Evolutionary conservation across 495 filamentous ascomycete species (phyloP).

Genomic region (Podospora tetraspora): DNA sequence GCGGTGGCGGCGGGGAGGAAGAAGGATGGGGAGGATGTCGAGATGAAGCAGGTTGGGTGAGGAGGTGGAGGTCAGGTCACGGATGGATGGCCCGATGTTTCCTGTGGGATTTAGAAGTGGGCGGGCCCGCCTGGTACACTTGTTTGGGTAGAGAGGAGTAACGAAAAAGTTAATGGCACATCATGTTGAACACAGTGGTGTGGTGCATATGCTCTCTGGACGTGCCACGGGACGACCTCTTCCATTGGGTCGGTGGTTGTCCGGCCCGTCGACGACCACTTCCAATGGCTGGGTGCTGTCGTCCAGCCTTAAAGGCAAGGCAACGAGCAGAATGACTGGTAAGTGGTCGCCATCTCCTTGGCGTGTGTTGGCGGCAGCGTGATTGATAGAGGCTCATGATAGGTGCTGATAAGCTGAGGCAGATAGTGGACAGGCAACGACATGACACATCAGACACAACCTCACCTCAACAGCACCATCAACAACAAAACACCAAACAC

Average conservation of each 20-base stretch:
- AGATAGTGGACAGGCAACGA: background rate
- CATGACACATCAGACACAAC: background rate
- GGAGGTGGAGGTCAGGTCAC: background rate
- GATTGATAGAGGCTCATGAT: background rate
- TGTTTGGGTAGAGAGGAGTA: background rate
- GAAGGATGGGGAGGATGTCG: background rate
- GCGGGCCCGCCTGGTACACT: background rate
- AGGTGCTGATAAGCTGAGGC: background rate
- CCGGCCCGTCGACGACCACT: too few species aligned
- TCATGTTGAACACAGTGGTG: background rate
- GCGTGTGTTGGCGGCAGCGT: background rate
- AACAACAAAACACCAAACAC: background rate
- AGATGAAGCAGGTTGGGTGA: background rate
- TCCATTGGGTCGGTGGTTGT: background rate
- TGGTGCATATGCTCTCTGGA: background rate
- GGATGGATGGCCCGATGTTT: too few species aligned
- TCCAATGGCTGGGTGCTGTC: too few species aligned
- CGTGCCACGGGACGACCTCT: background rate
- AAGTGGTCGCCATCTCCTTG: background rate
- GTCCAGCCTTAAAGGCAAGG: background rate
- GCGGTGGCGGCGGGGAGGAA: constrained; percentile 42
- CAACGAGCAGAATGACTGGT: background rate
- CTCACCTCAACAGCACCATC: background rate
- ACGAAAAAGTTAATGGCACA: background rate
- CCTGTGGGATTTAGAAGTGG: background rate